phyloP scores from a whole-genome alignment of 805 yeast genomes.

The Monosporozyma yasuniensis region DNA sequence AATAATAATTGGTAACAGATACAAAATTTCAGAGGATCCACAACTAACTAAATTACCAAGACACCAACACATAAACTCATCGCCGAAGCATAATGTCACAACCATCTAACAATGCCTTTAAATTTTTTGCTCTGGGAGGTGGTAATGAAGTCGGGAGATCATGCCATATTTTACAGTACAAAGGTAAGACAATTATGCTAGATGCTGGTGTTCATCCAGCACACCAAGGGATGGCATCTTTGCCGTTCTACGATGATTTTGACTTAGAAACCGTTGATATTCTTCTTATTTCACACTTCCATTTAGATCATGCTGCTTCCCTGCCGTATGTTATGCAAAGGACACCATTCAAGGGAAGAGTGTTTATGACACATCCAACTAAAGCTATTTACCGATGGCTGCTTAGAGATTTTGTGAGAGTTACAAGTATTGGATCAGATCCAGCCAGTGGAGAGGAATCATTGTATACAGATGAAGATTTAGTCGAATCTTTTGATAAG shows the following conservation, averaged over 20 bases:
- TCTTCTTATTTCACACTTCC: constrained; percentile 86
- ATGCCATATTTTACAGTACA: constrained; percentile 84
- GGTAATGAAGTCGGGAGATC: constrained; percentile 97
- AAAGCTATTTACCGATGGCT: constrained; percentile 97
- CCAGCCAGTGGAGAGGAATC: constrained; percentile 36
- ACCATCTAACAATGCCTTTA: constrained; percentile 33
- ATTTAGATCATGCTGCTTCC: constrained; percentile 96
- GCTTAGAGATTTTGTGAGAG: constrained; percentile 86
- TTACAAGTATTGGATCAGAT: constrained; percentile 50
- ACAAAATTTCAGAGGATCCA: background rate
- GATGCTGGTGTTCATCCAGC: constrained; percentile 99
- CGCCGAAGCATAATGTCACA: constrained; percentile 7
- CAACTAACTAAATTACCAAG: too few species aligned
- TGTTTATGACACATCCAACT: constrained; percentile 98
- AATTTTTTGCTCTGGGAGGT: constrained; percentile 91
- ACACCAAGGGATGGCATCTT: constrained; percentile 73
- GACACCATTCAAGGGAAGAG: constrained; percentile 89
- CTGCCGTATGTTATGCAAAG: constrained; percentile 97
- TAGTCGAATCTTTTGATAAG: constrained; percentile 74
- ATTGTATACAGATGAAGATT: constrained; percentile 83
- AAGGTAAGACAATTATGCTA: constrained; percentile 89
- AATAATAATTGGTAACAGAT: background rate
- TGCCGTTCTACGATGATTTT: constrained; percentile 93
- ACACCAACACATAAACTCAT: background rate
- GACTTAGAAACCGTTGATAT: constrained; percentile 84